Percentiles rank a stretch among this genome's conserved stretches.
These are phyloP conservation scores for Nepenthes alata DNA, from an alignment of 179 eudicot species.

Conservation along the genomic window DNA sequence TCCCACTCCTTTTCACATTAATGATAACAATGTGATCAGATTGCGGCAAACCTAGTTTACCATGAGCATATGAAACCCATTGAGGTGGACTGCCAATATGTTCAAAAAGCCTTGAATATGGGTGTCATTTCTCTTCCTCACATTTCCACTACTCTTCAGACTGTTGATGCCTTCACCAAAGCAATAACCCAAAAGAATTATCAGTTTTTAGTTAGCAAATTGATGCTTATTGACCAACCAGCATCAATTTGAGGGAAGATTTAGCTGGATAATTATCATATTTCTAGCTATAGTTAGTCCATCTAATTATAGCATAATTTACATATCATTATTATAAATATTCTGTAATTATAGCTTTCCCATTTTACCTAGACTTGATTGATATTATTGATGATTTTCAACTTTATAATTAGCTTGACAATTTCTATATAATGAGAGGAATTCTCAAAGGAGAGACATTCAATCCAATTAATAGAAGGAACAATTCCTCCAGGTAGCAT, in stretches of 20 bases:
- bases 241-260: not conserved
- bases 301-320: no score
- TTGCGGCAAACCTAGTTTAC: not conserved
- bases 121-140: constrained; percentile 5
- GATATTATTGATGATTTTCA: not conserved
- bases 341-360: no score
- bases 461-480: no score
- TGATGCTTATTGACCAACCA: constrained; percentile 2
- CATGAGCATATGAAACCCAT: not conserved
- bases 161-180: not conserved
- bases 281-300: no score
- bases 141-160: not conserved
- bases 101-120: not conserved
- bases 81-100: not conserved
- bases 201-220: constrained; percentile 2
- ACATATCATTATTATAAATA: no score
- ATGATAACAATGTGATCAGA: constrained; percentile 1
- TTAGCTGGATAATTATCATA: no score
- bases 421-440: no score
- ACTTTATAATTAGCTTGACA: not conserved
- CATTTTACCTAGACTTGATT: no score
- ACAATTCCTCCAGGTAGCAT: no score
- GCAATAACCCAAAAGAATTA: not conserved
- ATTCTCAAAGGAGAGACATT: no score
- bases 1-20: constrained; percentile 1